Evolutionary conservation across 495 filamentous ascomycete species (phyloP).

Genomic region (Geoglossum glabrum): DNA sequence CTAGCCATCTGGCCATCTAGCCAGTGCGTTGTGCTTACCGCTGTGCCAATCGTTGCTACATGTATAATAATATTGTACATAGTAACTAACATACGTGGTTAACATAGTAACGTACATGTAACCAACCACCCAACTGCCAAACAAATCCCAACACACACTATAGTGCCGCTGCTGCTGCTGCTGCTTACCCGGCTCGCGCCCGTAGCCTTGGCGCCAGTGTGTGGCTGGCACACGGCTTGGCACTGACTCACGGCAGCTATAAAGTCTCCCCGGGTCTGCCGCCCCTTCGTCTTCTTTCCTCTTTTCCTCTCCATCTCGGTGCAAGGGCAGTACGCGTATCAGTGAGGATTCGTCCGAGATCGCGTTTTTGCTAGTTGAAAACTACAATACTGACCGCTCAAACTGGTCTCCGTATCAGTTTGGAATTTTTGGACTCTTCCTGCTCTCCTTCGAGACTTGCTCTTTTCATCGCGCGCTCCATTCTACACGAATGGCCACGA

Average conservation of each 20-base stretch:
- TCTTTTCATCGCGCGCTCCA: constrained; percentile 11
- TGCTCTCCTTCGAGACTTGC: not conserved
- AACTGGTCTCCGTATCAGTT: constrained; percentile 10
- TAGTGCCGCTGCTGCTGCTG: too few relatives aligned
- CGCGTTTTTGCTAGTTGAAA: constrained; percentile 42
- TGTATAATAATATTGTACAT: too few relatives aligned
- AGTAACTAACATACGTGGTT: too few relatives aligned
- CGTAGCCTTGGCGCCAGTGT: not conserved
- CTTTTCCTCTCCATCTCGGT: constrained; percentile 14
- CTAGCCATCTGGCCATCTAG: too few relatives aligned
- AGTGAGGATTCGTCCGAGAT: constrained; percentile 38
- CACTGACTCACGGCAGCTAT: constrained; percentile 4
- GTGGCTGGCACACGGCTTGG: not conserved
- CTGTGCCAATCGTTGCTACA: too few relatives aligned
- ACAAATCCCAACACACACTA: too few relatives aligned
- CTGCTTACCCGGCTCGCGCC: not conserved
- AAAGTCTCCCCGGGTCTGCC: not conserved
- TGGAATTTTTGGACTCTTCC: constrained; percentile 15
- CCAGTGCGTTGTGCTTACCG: too few relatives aligned
- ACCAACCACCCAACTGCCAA: too few relatives aligned
- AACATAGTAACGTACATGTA: too few relatives aligned
- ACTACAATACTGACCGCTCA: constrained; percentile 21
- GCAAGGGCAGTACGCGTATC: constrained; percentile 35
- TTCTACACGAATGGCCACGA: not conserved
- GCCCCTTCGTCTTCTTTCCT: constrained; percentile 1